Evolutionary conservation across 768 basidiomycete species (phyloP).

Genomic region (Mycena metata): DNA sequence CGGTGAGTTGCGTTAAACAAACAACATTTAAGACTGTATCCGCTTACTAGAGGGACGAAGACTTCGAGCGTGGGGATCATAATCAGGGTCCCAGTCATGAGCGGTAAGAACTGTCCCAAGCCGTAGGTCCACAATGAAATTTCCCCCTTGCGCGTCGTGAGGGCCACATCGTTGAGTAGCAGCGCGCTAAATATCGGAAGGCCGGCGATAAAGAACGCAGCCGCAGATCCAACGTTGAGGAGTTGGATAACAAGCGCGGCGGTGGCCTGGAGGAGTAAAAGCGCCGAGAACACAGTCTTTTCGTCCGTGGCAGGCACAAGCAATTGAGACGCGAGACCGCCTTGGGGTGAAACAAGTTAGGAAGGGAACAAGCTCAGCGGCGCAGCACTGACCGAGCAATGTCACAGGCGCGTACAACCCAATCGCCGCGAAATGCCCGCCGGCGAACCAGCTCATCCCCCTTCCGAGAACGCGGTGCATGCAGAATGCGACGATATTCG

Average conservation of each 20-base stretch:
- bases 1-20: neutral
- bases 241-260: slow-evolving; percentile 73
- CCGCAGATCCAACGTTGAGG: slow-evolving; percentile 80
- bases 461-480: slow-evolving; percentile 74
- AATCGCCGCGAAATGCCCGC: slow-evolving; percentile 72
- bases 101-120: slow-evolving; percentile 67
- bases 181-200: slow-evolving; percentile 70
- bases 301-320: slow-evolving; percentile 69
- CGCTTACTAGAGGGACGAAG: slow-evolving; percentile 86
- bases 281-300: slow-evolving; percentile 68
- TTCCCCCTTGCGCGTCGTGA: slow-evolving; percentile 45
- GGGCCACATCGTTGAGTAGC: slow-evolving; percentile 61
- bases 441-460: slow-evolving; percentile 89
- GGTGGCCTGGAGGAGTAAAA: slow-evolving; percentile 71
- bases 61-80: slow-evolving; percentile 79
- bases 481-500: slow-evolving; percentile 79
- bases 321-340: slow-evolving; percentile 73
- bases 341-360: slow-evolving; percentile 51
- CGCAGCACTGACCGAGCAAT: slow-evolving; percentile 68
- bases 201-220: slow-evolving; percentile 75
- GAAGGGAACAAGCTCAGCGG: neutral
- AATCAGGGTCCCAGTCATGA: slow-evolving; percentile 71
- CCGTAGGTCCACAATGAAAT: slow-evolving; percentile 76
- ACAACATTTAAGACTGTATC: slow-evolving; percentile 14
- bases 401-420: slow-evolving; percentile 83